Percentiles rank a stretch among this genome's conserved stretches.
These are phyloP conservation scores for Didymella pinodella DNA, from an alignment of 2,329 filamentous ascomycete genomes.

Conservation along the genomic window DNA sequence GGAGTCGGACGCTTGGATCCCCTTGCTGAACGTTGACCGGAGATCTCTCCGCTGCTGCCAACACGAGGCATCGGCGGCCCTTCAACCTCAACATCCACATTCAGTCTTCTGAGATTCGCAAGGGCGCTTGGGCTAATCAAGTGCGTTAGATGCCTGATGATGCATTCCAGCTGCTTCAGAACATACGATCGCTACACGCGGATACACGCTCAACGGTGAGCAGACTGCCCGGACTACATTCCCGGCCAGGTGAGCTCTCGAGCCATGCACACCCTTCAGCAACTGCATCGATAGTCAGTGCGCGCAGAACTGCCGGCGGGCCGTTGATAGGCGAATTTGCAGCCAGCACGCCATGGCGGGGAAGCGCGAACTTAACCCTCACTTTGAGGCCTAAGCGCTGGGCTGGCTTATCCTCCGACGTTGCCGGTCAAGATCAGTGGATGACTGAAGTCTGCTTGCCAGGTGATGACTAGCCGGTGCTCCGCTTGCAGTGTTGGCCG, in stretches of 20 bases:
- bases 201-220: not conserved
- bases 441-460: not conserved
- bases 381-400: constrained; percentile 4
- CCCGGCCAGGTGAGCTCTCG: not conserved
- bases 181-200: not conserved
- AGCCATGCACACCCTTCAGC: not conserved
- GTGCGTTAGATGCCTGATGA: not conserved
- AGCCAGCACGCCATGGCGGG: constrained; percentile 14
- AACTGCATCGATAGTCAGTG: constrained; percentile 4
- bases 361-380: constrained; percentile 12
- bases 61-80: constrained; percentile 7
- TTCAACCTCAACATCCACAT: constrained; percentile 3
- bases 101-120: not conserved
- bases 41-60: constrained; percentile 6
- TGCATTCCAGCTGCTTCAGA: not conserved
- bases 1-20: constrained; percentile 7
- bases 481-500: not conserved
- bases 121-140: not conserved
- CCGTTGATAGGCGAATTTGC: constrained; percentile 4
- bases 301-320: constrained; percentile 2
- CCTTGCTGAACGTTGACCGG: constrained; percentile 17
- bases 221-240: not conserved
- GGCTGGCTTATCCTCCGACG: not conserved
- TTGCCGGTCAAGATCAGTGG: not conserved
- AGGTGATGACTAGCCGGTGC: constrained; percentile 4